Base-by-base conservation (phyloP, 306 rosid species). In the Purshia tridentata region DNA sequence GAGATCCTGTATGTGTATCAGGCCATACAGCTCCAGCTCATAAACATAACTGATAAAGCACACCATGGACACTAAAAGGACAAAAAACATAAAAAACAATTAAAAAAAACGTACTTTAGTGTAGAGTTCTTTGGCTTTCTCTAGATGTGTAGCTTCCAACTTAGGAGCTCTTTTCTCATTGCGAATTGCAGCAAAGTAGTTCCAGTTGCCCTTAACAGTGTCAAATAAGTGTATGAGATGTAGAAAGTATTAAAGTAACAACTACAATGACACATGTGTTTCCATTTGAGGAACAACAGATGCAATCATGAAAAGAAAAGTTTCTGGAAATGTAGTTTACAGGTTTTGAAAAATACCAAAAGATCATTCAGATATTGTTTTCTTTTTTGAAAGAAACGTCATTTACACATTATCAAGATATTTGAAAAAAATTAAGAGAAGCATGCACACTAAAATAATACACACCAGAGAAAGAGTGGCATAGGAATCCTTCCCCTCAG, bases 81-180 rank as follows among this genome's bases (percentile, higher is more conserved):
- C 40, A 70, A 40, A 45, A 66, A 75, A 44, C 49, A 70, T n/a
- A n/a, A 13, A 60, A 61, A 63, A 44, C 50, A 80, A 23, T 69
- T 13, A 53, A 74, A 45, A 74, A 54, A 44, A 29, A 29, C 72
- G 23, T 84, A 95, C 99, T 80, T 81, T 79, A 12, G 99, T 85
- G 75, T 91, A 95, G 56, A 95, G 95, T 81, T 95, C 99, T 86
- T 94, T 94, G 59, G 99, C 81, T 85, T 94, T 94, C 79, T 94
- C 99, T 84, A 91, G 88, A 84, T 94, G 99, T 56, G 99, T 91
- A 73, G 98, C 99, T 82, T 95, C 99, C 84, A 95, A 86, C 88
- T 95, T 95, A 63, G 99, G 99, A 77, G 85, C 86, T 86, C 99
- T 87, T 82, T 95, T 95, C 83, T 95, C 99, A 78, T 95, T 95